Conservation (phyloP, 2,329 filamentous ascomycete genomes). For the Cercospora janseana region DNA sequence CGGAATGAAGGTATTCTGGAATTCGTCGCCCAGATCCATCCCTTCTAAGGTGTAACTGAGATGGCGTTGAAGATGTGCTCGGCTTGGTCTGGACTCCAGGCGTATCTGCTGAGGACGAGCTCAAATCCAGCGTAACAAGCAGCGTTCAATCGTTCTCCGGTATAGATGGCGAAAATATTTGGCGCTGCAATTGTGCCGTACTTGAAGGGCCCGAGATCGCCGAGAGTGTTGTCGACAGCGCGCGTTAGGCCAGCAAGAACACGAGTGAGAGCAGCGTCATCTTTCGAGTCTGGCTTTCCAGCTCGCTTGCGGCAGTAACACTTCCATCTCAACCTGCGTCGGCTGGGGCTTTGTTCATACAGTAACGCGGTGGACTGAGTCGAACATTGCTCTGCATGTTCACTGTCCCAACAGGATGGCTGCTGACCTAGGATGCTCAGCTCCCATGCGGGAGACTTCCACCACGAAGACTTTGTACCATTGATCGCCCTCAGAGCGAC, state of each 20-base stretch:
- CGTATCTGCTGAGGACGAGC: too few species aligned
- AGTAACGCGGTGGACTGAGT: not conserved
- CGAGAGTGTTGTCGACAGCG: not conserved
- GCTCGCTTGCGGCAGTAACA: not conserved
- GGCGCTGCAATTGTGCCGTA: slow-evolving; percentile 7
- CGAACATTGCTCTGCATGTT: not conserved
- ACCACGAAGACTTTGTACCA: not conserved
- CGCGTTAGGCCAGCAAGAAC: not conserved
- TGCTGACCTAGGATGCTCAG: not conserved
- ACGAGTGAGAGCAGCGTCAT: not conserved
- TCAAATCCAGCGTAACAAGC: slow-evolving; percentile 7
- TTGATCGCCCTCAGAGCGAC: not conserved
- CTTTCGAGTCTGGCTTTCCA: slow-evolving; percentile 1
- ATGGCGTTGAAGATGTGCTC: too few species aligned
- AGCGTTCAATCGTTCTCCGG: not conserved
- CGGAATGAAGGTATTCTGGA: too few species aligned
- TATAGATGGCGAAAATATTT: not conserved
- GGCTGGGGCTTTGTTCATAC: not conserved
- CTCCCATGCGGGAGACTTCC: not conserved
- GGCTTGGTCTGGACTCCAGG: too few species aligned
- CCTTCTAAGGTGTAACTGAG: too few species aligned
- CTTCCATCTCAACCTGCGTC: not conserved
- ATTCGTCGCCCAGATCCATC: too few species aligned
- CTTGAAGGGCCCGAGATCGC: not conserved
- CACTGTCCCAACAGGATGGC: not conserved